Conservation (phyloP, 768 basidiomycete genomes). For the Agrocybe praecox region DNA sequence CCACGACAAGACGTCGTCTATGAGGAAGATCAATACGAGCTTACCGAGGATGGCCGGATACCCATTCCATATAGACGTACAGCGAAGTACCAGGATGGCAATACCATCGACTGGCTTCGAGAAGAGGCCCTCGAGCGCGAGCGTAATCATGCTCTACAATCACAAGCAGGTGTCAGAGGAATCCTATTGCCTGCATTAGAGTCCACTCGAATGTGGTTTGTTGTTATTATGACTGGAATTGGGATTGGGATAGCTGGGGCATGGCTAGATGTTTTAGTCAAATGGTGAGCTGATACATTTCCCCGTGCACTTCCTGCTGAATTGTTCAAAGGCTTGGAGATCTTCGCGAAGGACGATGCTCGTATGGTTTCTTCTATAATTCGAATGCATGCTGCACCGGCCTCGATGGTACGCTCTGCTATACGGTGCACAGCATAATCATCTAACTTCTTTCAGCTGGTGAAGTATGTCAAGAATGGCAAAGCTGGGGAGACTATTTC, state of each 20-base stretch:
- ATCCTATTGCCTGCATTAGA: conserved; percentile 57
- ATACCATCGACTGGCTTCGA: conserved; percentile 69
- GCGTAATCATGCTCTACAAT: conserved; percentile 47
- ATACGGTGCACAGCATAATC: not conserved
- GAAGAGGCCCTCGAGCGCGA: conserved; percentile 67
- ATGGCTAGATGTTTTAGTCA: conserved; percentile 73
- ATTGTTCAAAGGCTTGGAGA: conserved; percentile 58
- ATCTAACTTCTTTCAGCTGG: conserved; percentile 48
- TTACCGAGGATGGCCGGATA: conserved; percentile 46
- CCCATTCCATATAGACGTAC: conserved; percentile 28
- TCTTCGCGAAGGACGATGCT: conserved; percentile 67
- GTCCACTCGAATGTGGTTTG: conserved; percentile 63
- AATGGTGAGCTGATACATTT: conserved; percentile 50
- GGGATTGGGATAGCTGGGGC: conserved; percentile 72
- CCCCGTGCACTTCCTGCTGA: conserved; percentile 1
- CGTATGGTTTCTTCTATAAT: conserved; percentile 72
- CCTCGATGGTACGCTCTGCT: conserved; percentile 49
- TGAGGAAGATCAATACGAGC: conserved; percentile 45
- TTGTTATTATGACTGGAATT: conserved; percentile 66
- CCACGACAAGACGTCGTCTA: conserved; percentile 24
- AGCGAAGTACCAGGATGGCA: conserved; percentile 56
- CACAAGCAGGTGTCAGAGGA: conserved; percentile 58
- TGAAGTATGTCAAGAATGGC: conserved; percentile 67
- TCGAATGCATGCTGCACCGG: conserved; percentile 73
- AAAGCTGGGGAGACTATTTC: conserved; percentile 66